These are phyloP conservation scores for Ligustrum vulgare DNA, from an alignment of 257 asterid genomes.

Conservation along the genomic window DNA sequence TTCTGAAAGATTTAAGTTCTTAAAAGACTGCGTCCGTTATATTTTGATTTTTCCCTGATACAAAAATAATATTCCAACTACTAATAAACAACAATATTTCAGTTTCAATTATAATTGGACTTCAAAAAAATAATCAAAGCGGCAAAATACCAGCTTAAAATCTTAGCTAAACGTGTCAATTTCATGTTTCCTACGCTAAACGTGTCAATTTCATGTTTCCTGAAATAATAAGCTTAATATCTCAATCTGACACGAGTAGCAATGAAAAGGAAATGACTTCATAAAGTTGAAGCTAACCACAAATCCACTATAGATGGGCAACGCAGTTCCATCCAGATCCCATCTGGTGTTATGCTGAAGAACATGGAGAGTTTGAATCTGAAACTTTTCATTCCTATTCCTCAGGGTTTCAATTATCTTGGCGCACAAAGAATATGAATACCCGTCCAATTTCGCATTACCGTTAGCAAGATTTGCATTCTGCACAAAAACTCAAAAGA, in stretches of 20 bases:
- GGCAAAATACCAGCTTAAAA: neutral
- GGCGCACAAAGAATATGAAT: slow-evolving; percentile 77
- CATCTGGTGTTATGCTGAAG: slow-evolving; percentile 72
- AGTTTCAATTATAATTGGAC: neutral
- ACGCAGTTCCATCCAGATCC: slow-evolving; percentile 66
- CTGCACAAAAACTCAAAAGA: slow-evolving; percentile 50
- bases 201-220: neutral
- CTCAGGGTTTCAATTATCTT: slow-evolving; percentile 67
- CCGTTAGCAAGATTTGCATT: slow-evolving; percentile 27
- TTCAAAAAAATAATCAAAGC: neutral
- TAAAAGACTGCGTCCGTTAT: neutral
- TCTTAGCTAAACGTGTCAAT: neutral
- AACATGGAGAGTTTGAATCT: slow-evolving; percentile 75
- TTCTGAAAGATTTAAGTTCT: neutral
- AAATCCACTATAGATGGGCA: slow-evolving; percentile 84
- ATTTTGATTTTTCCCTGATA: neutral
- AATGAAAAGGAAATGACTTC: slow-evolving; percentile 8
- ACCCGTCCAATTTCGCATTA: slow-evolving; percentile 41
- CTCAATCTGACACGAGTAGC: neutral
- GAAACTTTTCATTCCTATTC: slow-evolving; percentile 58
- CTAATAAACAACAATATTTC: neutral
- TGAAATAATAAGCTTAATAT: slow-evolving; percentile 8
- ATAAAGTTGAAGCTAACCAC: slow-evolving; percentile 53
- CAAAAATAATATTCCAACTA: neutral
- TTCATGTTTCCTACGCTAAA: neutral